Evolutionary conservation across 2,329 filamentous ascomycete genomes (phyloP).

Genomic region (Botryotinia narcissicola): DNA sequence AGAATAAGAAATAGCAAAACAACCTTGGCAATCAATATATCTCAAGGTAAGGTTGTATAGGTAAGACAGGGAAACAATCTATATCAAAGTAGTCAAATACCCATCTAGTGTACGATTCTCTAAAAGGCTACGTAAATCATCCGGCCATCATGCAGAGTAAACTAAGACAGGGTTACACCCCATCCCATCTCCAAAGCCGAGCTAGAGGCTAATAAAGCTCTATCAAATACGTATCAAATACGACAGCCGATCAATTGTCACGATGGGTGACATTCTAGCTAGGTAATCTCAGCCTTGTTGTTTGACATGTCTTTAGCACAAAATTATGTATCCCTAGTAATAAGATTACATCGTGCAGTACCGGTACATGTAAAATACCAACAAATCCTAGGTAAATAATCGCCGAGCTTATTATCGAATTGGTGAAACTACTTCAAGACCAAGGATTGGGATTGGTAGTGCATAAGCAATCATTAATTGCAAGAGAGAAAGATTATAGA

Average conservation of each 20-base stretch:
- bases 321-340: not conserved
- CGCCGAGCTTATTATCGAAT: not conserved
- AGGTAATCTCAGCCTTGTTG: not conserved
- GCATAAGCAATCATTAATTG: not conserved
- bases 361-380: not conserved
- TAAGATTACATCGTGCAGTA: not conserved
- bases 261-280: too few species aligned
- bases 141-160: not conserved
- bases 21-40: not conserved
- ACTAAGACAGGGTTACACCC: not conserved
- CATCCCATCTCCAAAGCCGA: not conserved
- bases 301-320: not conserved
- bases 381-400: not conserved
- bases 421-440: not conserved
- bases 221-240: not conserved
- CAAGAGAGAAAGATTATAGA: not conserved
- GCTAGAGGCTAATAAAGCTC: not conserved
- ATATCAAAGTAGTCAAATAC: too few species aligned
- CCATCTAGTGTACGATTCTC: not conserved
- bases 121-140: not conserved
- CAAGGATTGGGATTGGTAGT: not conserved
- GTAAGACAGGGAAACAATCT: not conserved
- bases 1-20: not conserved
- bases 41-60: not conserved
- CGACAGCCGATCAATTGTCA: not conserved